phyloP scores from a whole-genome alignment of 73 alveolate genomes.

The Tetrahymena thermophila region DNA sequence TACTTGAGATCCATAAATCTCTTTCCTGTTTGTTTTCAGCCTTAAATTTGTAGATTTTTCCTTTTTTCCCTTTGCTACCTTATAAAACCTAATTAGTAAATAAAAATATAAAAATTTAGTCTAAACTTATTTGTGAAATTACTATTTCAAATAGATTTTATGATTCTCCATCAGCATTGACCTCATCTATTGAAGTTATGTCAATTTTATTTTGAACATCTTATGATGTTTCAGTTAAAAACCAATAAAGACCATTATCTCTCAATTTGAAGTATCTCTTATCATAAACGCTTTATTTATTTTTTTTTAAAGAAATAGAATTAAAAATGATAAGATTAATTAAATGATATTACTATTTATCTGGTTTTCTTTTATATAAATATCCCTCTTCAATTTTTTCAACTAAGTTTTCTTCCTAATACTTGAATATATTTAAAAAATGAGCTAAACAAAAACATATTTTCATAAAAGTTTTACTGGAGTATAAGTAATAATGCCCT shows the following conservation, averaged over 20 bases:
- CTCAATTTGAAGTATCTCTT: background rate
- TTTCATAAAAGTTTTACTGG: background rate
- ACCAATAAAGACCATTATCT: background rate
- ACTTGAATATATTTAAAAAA: background rate
- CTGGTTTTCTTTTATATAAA: background rate
- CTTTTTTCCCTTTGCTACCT: background rate
- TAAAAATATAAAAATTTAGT: background rate
- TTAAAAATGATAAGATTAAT: no score
- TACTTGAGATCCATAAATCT: background rate
- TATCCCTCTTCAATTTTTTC: background rate
- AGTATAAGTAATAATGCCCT: background rate
- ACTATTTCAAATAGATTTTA: background rate
- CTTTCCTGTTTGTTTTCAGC: background rate
- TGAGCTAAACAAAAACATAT: background rate
- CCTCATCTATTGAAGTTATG: background rate
- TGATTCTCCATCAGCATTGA: background rate
- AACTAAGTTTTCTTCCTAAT: background rate
- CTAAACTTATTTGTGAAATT: background rate
- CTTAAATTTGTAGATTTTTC: background rate
- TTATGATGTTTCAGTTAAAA: background rate
- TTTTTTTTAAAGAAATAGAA: no score
- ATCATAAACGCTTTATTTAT: slow-evolving; percentile 1
- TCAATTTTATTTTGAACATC: background rate
- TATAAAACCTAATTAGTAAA: background rate
- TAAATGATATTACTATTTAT: background rate